These are phyloP conservation scores for Dittrichia graveolens DNA, from an alignment of 129 eudicot species.

Conservation along the genomic window DNA sequence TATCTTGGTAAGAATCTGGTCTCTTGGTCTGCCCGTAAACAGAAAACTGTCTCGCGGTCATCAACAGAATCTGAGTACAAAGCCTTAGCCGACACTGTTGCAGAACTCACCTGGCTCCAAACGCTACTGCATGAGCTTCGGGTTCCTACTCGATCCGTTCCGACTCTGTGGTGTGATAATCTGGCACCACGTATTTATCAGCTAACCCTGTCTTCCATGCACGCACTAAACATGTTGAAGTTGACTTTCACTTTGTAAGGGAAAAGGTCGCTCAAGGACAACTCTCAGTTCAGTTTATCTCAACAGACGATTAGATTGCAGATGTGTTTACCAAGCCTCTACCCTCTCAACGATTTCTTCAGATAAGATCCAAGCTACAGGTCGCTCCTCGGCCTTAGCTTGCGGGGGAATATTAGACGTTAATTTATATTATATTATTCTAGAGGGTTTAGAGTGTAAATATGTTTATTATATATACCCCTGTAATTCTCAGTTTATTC, in stretches of 20 bases:
- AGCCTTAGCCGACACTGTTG: neutral
- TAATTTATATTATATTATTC: no score
- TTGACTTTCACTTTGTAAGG: neutral
- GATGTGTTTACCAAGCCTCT: no score
- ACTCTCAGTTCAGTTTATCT: neutral
- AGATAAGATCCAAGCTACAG: no score
- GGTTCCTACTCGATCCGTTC: neutral
- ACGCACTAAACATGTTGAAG: constrained; percentile 1
- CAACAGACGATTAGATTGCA: no score
- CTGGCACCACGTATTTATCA: neutral
- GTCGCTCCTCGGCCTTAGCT: no score
- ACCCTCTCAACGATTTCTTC: no score
- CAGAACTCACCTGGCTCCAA: neutral
- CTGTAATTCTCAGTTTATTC: no score
- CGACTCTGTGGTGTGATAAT: neutral
- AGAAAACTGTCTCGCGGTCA: neutral
- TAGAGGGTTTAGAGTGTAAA: no score
- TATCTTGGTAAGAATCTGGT: no score
- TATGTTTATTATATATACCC: no score
- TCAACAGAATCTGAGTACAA: neutral
- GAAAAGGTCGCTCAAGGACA: neutral
- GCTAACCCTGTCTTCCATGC: neutral
- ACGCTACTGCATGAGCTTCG: neutral
- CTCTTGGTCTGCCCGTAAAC: neutral
- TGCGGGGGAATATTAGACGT: no score